phyloP scores from a whole-genome alignment of 1,139 yeast genomes.

The Suhomyces anneliseae region DNA sequence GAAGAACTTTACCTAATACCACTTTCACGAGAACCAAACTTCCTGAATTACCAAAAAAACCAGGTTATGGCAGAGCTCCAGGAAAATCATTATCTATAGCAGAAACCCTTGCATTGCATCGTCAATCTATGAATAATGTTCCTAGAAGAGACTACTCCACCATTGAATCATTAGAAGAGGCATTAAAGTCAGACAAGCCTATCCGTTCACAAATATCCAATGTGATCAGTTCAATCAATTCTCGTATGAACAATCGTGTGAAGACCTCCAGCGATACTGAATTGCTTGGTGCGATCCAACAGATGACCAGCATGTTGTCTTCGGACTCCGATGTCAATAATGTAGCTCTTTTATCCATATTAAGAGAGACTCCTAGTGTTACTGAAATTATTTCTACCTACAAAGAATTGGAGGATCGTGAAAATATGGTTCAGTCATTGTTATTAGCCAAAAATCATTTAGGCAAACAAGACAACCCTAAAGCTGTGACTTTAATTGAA shows the following conservation, averaged over 20 bases:
- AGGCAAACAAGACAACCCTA: slow-evolving; percentile 14
- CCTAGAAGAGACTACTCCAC: slow-evolving; percentile 31
- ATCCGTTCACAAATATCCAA: slow-evolving; percentile 33
- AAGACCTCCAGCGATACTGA: slow-evolving; percentile 25
- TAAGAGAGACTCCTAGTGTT: slow-evolving; percentile 17
- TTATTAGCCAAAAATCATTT: slow-evolving; percentile 42
- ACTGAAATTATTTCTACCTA: slow-evolving; percentile 28
- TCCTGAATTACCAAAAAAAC: slow-evolving; percentile 4
- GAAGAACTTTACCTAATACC: slow-evolving; percentile 1
- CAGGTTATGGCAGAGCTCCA: not conserved
- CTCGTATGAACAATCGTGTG: slow-evolving; percentile 11
- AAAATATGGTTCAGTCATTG: slow-evolving; percentile 35
- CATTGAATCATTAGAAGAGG: slow-evolving; percentile 26
- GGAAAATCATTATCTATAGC: slow-evolving; percentile 54
- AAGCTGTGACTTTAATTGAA: slow-evolving; percentile 27
- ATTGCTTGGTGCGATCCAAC: slow-evolving; percentile 39
- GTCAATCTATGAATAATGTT: slow-evolving; percentile 37
- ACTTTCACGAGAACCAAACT: slow-evolving; percentile 3
- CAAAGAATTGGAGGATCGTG: slow-evolving; percentile 25
- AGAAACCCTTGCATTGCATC: slow-evolving; percentile 59
- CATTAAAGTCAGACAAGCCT: slow-evolving; percentile 22
- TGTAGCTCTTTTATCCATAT: slow-evolving; percentile 11
- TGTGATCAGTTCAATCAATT: slow-evolving; percentile 19
- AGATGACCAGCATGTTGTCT: slow-evolving; percentile 41
- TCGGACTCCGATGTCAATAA: slow-evolving; percentile 7